A percentile compares a stretch with the other conserved stretches of the same genome.
Evolutionary conservation across 208 protist genomes (phyloP).

Genomic region (Porcisia hertigi): DNA sequence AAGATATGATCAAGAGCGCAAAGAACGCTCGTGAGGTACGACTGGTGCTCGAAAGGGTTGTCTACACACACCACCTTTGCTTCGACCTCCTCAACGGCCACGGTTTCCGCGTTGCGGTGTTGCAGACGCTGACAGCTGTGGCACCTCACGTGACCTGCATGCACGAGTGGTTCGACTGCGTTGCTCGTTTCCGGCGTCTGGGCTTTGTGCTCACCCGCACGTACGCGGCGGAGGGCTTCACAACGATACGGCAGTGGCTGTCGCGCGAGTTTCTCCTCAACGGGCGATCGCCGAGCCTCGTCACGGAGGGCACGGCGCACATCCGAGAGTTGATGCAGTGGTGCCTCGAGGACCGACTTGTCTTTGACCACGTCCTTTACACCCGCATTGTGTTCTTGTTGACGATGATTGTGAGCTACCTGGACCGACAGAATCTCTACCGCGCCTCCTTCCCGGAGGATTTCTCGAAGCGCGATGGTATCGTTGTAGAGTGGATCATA

Average conservation of each 20-base stretch:
- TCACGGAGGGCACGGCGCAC: conserved; percentile 70
- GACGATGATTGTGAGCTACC: conserved; percentile 90
- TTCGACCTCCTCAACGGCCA: conserved; percentile 85
- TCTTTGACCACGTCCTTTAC: conserved; percentile 90
- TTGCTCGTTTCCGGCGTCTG: conserved; percentile 61
- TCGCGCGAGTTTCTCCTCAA: conserved; percentile 53
- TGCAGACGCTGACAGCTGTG: conserved; percentile 68
- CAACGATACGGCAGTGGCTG: conserved; percentile 72
- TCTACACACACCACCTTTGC: conserved; percentile 72
- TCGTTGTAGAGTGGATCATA: conserved; percentile 89
- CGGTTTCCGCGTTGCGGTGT: conserved; percentile 73
- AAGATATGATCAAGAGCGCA: conserved; percentile 54
- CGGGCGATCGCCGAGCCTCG: conserved; percentile 66
- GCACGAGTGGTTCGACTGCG: conserved; percentile 84
- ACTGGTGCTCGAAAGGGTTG: conserved; percentile 67
- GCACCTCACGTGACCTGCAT: conserved; percentile 56
- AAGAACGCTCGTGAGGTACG: conserved; percentile 81
- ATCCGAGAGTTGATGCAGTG: conserved; percentile 74
- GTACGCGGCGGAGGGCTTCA: conserved; percentile 84
- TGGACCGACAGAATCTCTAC: conserved; percentile 90
- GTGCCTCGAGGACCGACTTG: conserved; percentile 78
- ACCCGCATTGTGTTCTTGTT: conserved; percentile 84
- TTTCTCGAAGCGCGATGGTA: conserved; percentile 84
- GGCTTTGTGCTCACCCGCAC: conserved; percentile 83
- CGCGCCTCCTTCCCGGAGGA: conserved; percentile 70